phyloP scores from a whole-genome alignment of 371 early-diverging fungal genomes.

The Lichtheimia ornata region DNA sequence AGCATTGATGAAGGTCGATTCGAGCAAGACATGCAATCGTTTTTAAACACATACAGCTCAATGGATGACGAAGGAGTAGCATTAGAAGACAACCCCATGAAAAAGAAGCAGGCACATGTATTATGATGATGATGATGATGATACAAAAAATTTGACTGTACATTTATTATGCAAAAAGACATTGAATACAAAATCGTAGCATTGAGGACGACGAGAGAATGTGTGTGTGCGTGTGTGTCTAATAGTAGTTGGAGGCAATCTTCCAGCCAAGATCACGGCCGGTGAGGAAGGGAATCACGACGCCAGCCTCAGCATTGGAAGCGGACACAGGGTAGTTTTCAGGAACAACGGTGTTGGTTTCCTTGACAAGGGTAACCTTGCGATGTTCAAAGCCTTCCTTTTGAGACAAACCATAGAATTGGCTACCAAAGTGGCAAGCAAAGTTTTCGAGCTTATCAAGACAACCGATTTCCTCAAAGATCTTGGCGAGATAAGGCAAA shows the following conservation, averaged over 20 bases:
- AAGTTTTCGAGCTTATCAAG: conserved; percentile 80
- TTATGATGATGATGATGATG: too few species aligned
- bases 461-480: conserved; percentile 86
- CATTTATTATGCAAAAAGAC: conserved; percentile 17
- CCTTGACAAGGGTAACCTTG: conserved; percentile 57
- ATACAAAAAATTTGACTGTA: conserved; percentile 14
- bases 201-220: too few species aligned
- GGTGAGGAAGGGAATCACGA: conserved; percentile 89
- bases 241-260: conserved; percentile 50
- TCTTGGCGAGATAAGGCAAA: conserved; percentile 83
- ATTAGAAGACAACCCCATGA: too few species aligned
- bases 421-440: conserved; percentile 81
- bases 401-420: conserved; percentile 77
- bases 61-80: neutral
- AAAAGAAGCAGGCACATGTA: too few species aligned
- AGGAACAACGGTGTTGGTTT: conserved; percentile 56
- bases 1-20: conserved; percentile 61
- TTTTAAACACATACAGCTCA: conserved; percentile 48
- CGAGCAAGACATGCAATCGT: conserved; percentile 40
- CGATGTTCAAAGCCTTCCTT: conserved; percentile 53
- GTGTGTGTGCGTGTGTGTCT: conserved; percentile 2
- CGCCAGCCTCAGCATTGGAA: conserved; percentile 57
- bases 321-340: conserved; percentile 49
- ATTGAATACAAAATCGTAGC: neutral
- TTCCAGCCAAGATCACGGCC: conserved; percentile 74